A percentile compares a stretch with the other conserved stretches of the same genome.
These are phyloP conservation scores for Sporothrix brasiliensis DNA, from an alignment of 2,329 filamentous ascomycete species.

Conservation along the genomic window DNA sequence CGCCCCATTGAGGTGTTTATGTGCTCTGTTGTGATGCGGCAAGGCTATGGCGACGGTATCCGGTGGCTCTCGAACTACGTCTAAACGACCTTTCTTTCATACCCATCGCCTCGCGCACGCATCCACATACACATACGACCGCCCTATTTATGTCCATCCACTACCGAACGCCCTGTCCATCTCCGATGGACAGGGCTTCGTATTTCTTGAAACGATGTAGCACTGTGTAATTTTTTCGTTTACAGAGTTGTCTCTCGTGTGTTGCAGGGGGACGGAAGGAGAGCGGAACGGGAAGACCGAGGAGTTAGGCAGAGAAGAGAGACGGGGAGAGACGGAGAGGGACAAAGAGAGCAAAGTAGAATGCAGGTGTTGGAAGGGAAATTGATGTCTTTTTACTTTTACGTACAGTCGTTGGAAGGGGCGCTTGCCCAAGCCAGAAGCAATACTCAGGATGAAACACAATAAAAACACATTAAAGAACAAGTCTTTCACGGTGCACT, in stretches of 20 bases:
- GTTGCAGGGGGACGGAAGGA: not conserved
- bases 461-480: not conserved
- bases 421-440: not conserved
- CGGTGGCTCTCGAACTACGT: slow-evolving; percentile 93
- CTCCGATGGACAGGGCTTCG: not conserved
- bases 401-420: not conserved
- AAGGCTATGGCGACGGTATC: slow-evolving; percentile 90
- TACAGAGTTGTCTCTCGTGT: not conserved
- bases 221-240: slow-evolving; percentile 4
- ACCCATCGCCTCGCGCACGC: not conserved
- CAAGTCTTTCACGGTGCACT: not conserved
- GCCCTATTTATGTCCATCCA: slow-evolving; percentile 11
- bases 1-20: slow-evolving; percentile 97
- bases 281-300: not conserved
- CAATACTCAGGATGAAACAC: slow-evolving; percentile 8
- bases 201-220: slow-evolving; percentile 22
- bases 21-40: slow-evolving; percentile 98
- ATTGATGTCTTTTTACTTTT: slow-evolving; percentile 11
- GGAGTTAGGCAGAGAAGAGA: not conserved
- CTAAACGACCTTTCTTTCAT: slow-evolving; percentile 49
- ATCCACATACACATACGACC: not conserved
- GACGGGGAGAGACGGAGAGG: not conserved
- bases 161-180: not conserved
- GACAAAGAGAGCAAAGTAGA: slow-evolving; percentile 10
- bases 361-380: slow-evolving; percentile 15